Evolutionary conservation across 208 protist genomes (phyloP).

Genomic region (Leishmania tropica): DNA sequence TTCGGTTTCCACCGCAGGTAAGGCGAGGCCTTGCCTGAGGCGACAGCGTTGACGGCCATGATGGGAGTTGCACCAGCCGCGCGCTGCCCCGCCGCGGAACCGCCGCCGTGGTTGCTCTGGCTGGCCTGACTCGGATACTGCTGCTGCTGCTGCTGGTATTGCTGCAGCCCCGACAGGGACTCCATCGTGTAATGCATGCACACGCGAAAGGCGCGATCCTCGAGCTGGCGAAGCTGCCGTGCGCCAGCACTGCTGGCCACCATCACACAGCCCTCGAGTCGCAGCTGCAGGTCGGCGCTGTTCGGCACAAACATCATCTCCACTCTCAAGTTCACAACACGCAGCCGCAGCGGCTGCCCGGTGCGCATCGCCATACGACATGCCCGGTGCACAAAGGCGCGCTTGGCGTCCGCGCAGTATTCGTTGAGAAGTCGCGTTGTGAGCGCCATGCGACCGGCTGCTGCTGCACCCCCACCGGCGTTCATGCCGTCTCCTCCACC

Average conservation of each 20-base stretch:
- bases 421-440: slow-evolving; percentile 67
- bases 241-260: slow-evolving; percentile 39
- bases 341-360: slow-evolving; percentile 37
- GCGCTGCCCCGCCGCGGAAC: slow-evolving; percentile 4
- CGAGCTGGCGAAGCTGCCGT: slow-evolving; percentile 39
- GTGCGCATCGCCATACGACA: slow-evolving; percentile 71
- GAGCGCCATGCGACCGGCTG: slow-evolving; percentile 33
- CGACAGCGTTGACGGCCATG: background rate
- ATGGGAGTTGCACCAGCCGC: slow-evolving; percentile 9
- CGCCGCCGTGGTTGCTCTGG: slow-evolving; percentile 22
- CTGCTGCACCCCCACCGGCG: background rate
- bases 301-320: slow-evolving; percentile 81
- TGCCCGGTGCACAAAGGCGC: slow-evolving; percentile 68
- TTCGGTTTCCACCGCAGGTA: slow-evolving; percentile 14
- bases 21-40: slow-evolving; percentile 13
- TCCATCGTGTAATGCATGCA: slow-evolving; percentile 58
- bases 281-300: slow-evolving; percentile 72
- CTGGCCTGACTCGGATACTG: slow-evolving; percentile 9
- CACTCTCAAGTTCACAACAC: slow-evolving; percentile 65
- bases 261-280: slow-evolving; percentile 83
- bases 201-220: slow-evolving; percentile 70
- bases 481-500: slow-evolving; percentile 7
- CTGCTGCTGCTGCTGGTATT: slow-evolving; percentile 28
- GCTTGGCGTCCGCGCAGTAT: slow-evolving; percentile 82
- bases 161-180: slow-evolving; percentile 22